phyloP scores from a whole-genome alignment of 306 rosid genomes.

The Begonia peltatifolia region DNA sequence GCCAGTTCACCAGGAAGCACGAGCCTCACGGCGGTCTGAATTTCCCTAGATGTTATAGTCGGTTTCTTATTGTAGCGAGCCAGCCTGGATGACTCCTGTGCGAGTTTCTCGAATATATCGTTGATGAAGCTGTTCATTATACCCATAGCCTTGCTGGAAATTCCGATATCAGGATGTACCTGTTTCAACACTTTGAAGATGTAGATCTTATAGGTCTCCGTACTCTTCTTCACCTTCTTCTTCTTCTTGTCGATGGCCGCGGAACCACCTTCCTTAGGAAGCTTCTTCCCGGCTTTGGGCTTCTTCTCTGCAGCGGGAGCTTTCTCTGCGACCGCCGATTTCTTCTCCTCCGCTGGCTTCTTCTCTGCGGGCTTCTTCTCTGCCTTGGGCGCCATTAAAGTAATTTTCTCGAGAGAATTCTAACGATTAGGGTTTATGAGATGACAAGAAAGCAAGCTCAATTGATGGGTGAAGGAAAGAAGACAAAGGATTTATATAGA shows the following conservation, averaged over 20 bases:
- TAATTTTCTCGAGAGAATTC: too few relatives aligned
- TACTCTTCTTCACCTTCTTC: conserved; percentile 17
- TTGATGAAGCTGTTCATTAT: conserved; percentile 41
- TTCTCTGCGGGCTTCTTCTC: conserved; percentile 23
- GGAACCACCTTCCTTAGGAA: too few relatives aligned
- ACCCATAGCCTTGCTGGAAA: conserved; percentile 36
- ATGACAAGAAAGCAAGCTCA: too few relatives aligned
- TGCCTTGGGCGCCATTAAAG: conserved; percentile 25
- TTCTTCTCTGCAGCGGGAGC: too few relatives aligned
- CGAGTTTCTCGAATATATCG: conserved; percentile 15
- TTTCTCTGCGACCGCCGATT: too few relatives aligned
- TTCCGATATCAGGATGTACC: conserved; percentile 38
- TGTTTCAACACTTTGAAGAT: conserved; percentile 37
- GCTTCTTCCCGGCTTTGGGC: too few relatives aligned
- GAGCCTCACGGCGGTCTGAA: conserved; percentile 30
- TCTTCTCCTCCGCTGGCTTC: conserved; percentile 20
- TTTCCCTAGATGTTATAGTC: conserved; percentile 31
- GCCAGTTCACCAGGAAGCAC: conserved; percentile 33
- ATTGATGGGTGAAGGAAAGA: too few relatives aligned
- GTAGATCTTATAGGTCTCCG: conserved; percentile 26
- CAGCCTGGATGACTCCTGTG: too few relatives aligned
- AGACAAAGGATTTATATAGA: too few relatives aligned
- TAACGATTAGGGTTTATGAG: too few relatives aligned
- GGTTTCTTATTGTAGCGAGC: conserved; percentile 27
- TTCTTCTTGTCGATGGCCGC: too few relatives aligned